These are phyloP conservation scores for Dillenia suffruticosa DNA, from an alignment of 164 flowering plant genomes.

Conservation along the genomic window DNA sequence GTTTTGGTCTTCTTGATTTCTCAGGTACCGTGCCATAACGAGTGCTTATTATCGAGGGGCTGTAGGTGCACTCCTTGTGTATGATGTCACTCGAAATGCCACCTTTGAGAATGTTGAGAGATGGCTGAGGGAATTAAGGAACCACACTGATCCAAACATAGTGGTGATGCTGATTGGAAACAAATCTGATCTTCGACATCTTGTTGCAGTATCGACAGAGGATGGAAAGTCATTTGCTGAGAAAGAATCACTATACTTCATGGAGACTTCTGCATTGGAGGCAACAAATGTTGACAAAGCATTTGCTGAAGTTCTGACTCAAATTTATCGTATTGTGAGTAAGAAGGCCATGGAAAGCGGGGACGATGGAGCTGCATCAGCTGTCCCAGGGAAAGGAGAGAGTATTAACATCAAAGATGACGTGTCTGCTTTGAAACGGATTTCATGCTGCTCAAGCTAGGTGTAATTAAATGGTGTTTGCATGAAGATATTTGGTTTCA, in stretches of 20 bases:
- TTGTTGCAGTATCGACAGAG: constrained; percentile 57
- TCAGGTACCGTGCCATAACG: constrained; percentile 73
- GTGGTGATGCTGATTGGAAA: constrained; percentile 75
- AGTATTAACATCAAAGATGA: constrained; percentile 51
- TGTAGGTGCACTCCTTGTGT: constrained; percentile 65
- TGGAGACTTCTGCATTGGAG: constrained; percentile 75
- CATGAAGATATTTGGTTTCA: too few relatives aligned
- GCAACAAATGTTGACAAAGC: constrained; percentile 64
- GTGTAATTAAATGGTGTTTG: not conserved
- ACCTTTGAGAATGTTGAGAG: constrained; percentile 63
- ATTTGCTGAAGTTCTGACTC: constrained; percentile 60
- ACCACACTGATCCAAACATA: constrained; percentile 70
- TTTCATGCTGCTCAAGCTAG: constrained; percentile 64
- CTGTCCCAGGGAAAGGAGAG: constrained; percentile 56
- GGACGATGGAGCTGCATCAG: constrained; percentile 45
- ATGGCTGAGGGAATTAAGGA: constrained; percentile 62
- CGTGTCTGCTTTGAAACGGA: constrained; percentile 42
- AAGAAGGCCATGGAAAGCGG: constrained; percentile 60
- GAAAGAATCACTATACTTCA: constrained; percentile 58
- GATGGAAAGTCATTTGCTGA: constrained; percentile 62
- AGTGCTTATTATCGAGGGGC: constrained; percentile 78
- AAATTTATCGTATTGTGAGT: constrained; percentile 56
- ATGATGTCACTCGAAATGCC: constrained; percentile 56
- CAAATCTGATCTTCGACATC: constrained; percentile 71
- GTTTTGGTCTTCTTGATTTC: not conserved